phyloP scores from a whole-genome alignment of 305 asterid species.

The Fraxinus ornus region DNA sequence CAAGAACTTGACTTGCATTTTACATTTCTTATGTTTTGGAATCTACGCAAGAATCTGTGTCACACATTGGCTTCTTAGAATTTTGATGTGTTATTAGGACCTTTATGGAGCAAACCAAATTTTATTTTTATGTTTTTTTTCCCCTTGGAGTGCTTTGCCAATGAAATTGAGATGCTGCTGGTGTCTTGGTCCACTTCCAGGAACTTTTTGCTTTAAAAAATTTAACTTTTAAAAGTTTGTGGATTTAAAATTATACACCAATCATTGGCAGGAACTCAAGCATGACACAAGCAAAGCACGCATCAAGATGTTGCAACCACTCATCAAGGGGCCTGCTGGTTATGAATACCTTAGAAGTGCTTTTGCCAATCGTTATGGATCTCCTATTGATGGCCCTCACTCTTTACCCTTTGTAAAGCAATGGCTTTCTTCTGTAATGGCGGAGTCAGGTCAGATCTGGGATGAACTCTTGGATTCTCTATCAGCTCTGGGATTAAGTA shows the following conservation, averaged over 20 bases:
- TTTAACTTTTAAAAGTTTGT: not conserved
- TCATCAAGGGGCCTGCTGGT: slow-evolving; percentile 35
- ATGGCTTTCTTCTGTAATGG: slow-evolving; percentile 28
- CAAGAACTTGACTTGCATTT: not conserved
- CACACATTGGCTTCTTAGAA: not conserved
- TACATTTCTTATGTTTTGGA: not conserved
- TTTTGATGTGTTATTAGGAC: not conserved
- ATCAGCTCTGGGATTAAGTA: slow-evolving; percentile 21
- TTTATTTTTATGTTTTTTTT: not conserved
- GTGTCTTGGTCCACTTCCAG: not conserved
- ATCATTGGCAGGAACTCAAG: slow-evolving; percentile 22
- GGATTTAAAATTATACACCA: not conserved
- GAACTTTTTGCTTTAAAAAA: not conserved
- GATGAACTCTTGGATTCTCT: slow-evolving; percentile 24
- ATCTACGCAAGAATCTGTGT: not conserved
- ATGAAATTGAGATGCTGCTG: not conserved
- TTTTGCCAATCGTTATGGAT: slow-evolving; percentile 25
- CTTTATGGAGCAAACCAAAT: not conserved
- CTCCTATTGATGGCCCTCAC: slow-evolving; percentile 20
- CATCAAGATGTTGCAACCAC: slow-evolving; percentile 28
- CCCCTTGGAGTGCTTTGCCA: not conserved
- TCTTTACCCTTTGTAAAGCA: slow-evolving; percentile 21
- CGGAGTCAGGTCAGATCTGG: slow-evolving; percentile 24
- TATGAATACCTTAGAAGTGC: slow-evolving; percentile 26
- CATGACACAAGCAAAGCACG: slow-evolving; percentile 22